Evolutionary conservation across 441 rosid species (phyloP).

Genomic region (Erodium texanum): DNA sequence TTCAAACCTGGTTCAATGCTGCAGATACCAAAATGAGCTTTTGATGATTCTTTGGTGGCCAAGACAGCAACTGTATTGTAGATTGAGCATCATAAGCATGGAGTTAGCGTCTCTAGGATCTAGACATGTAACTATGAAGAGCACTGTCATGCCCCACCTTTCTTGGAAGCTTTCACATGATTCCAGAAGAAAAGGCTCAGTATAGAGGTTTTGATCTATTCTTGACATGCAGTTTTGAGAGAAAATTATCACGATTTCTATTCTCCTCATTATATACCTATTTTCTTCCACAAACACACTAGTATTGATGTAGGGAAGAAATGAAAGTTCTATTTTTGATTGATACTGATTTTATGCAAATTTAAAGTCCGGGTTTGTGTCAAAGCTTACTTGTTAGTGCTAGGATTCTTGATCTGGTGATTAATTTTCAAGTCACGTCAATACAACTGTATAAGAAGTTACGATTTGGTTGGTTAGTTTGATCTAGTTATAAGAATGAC

Average conservation of each 20-base stretch:
- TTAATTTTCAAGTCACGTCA: too few relatives aligned
- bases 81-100: not conserved
- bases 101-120: not conserved
- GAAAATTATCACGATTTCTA: not conserved
- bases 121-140: not conserved
- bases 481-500: too few relatives aligned
- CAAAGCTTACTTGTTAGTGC: too few relatives aligned
- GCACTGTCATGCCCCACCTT: not conserved
- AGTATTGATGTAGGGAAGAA: not conserved
- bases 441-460: too few relatives aligned
- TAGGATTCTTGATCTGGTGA: too few relatives aligned
- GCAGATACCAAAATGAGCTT: not conserved
- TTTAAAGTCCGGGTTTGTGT: not conserved
- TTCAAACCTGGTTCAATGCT: not conserved
- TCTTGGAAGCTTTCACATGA: not conserved
- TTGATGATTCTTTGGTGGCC: not conserved
- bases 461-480: too few relatives aligned
- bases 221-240: not conserved
- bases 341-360: not conserved
- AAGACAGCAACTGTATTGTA: not conserved
- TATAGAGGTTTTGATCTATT: not conserved
- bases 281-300: not conserved
- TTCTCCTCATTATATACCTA: not conserved
- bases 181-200: constrained; percentile 2
- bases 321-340: not conserved